Conservation (phyloP, 179 eudicot genomes). For the Spergularia azorica region DNA sequence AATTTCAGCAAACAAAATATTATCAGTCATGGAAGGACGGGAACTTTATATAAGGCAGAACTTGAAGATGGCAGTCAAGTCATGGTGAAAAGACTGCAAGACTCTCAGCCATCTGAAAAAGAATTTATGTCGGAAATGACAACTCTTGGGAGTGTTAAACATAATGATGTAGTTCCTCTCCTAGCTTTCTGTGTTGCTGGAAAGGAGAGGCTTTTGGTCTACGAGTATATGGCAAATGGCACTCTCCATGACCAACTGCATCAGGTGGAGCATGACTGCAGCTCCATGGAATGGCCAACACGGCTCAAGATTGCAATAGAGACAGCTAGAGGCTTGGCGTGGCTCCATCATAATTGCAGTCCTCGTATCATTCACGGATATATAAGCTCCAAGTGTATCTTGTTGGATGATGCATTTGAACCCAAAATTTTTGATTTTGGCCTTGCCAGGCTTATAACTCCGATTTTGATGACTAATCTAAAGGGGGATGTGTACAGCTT, state of each 20-base stretch:
- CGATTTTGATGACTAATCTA: conserved; percentile 64
- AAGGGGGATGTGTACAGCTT: conserved; percentile 88
- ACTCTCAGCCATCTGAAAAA: conserved; percentile 64
- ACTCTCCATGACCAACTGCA: conserved; percentile 65
- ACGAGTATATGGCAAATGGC: conserved; percentile 66
- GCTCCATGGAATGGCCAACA: conserved; percentile 57
- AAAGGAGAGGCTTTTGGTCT: conserved; percentile 71
- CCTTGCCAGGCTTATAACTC: conserved; percentile 81
- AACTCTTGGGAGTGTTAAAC: conserved; percentile 64
- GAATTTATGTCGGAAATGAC: conserved; percentile 74
- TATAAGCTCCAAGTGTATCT: conserved; percentile 76
- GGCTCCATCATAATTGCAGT: conserved; percentile 84
- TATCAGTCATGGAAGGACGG: conserved; percentile 63
- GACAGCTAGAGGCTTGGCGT: conserved; percentile 76
- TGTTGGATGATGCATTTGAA: conserved; percentile 57
- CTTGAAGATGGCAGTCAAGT: conserved; percentile 65
- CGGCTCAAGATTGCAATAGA: conserved; percentile 78
- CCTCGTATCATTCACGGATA: conserved; percentile 83
- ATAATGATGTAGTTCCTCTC: conserved; percentile 67
- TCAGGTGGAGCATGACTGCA: conserved; percentile 29
- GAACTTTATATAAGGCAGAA: conserved; percentile 66
- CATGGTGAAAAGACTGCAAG: conserved; percentile 74
- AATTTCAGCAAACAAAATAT: conserved; percentile 67
- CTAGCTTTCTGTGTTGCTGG: conserved; percentile 73
- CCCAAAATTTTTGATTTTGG: conserved; percentile 84